Evolutionary conservation across 257 asterid genomes (phyloP).

Genomic region (Solanum habrochaites): DNA sequence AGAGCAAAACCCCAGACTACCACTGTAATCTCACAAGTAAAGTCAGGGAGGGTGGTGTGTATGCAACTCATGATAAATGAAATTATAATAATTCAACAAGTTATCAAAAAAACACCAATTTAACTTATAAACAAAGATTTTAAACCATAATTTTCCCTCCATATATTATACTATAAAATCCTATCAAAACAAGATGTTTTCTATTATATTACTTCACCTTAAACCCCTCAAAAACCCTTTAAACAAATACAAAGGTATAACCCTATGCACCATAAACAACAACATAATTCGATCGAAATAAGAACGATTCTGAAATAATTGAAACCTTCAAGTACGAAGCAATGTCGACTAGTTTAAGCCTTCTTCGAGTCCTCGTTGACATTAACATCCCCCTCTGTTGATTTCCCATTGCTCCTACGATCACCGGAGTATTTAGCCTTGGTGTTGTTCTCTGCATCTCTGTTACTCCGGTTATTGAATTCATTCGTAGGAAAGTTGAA

Average conservation of each 20-base stretch:
- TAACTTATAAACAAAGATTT: not conserved
- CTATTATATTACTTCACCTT: not conserved
- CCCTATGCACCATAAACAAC: not conserved
- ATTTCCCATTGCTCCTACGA: conserved; percentile 14
- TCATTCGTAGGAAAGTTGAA: conserved; percentile 16
- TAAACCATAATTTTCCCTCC: not conserved
- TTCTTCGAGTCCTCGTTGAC: conserved; percentile 32
- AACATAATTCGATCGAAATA: not conserved
- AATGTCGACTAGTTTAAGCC: conserved; percentile 1
- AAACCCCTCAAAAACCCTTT: not conserved
- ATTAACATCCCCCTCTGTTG: conserved; percentile 18
- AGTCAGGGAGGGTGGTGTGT: not conserved
- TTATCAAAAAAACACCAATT: too few species aligned
- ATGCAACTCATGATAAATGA: not conserved
- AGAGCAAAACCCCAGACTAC: not conserved
- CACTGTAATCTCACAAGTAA: not conserved
- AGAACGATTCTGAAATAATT: not conserved
- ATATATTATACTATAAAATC: not conserved
- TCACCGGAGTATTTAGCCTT: conserved; percentile 9
- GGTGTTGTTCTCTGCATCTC: not conserved
- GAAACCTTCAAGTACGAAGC: not conserved
- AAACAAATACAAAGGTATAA: not conserved
- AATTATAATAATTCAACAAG: not conserved
- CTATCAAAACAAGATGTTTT: not conserved
- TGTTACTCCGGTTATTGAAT: not conserved